Conservation (phyloP, 2,329 filamentous ascomycete genomes). For the Aspergillus uvarum region DNA sequence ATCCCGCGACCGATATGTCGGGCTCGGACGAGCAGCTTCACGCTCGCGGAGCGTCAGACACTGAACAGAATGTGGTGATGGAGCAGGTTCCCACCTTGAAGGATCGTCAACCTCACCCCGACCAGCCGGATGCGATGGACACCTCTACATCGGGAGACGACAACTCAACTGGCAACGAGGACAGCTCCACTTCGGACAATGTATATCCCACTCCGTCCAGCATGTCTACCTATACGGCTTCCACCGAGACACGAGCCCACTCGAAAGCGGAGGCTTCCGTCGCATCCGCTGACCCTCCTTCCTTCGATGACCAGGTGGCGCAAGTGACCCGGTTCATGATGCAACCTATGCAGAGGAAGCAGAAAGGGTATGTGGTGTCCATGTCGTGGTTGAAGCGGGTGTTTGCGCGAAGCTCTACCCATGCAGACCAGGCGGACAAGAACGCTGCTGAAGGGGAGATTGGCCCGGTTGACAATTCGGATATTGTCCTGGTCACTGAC, state of each 20-base stretch:
- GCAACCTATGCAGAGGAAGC: conserved; percentile 65
- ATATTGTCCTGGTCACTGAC: conserved; percentile 66
- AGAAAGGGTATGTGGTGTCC: conserved; percentile 75
- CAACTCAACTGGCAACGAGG: conserved; percentile 28
- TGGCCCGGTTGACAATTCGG: conserved; percentile 83
- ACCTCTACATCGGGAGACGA: conserved; percentile 39
- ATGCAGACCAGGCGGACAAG: conserved; percentile 58
- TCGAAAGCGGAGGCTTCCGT: conserved; percentile 23
- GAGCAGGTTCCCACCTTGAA: conserved; percentile 18
- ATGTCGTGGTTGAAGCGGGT: conserved; percentile 75
- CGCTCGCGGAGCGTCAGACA: conserved; percentile 33
- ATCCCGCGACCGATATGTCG: conserved; percentile 46
- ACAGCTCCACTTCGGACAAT: conserved; percentile 33
- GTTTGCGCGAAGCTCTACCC: conserved; percentile 61
- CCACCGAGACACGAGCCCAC: conserved; percentile 30
- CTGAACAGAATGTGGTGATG: conserved; percentile 29
- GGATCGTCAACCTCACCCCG: conserved; percentile 24
- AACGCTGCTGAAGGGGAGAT: conserved; percentile 62
- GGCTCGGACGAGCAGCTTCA: conserved; percentile 32
- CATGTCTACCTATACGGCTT: conserved; percentile 37
- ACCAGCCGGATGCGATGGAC: conserved; percentile 44
- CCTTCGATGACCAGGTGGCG: conserved; percentile 70
- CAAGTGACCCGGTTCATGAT: conserved; percentile 63
- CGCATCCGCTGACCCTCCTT: conserved; percentile 36
- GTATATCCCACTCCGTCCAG: conserved; percentile 41